Conservation (phyloP, 495 filamentous ascomycete genomes). For the Podospora pseudoanserina region DNA sequence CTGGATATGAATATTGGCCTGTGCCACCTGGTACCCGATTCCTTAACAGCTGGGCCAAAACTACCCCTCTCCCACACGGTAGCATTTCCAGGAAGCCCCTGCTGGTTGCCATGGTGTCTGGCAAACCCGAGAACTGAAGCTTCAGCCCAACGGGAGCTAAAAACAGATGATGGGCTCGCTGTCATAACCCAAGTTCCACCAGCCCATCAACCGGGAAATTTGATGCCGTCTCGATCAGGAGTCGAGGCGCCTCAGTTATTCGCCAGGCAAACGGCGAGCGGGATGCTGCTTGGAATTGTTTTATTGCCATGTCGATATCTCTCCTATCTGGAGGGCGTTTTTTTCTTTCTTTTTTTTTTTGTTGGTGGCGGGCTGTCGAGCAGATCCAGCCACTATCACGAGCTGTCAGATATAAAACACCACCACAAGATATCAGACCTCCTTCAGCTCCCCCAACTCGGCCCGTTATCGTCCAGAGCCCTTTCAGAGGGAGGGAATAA, state of each 20-base stretch:
- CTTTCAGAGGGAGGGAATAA: not conserved
- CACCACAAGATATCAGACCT: not conserved
- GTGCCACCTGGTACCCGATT: not conserved
- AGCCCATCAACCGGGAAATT: slow-evolving; percentile 29
- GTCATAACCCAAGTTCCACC: slow-evolving; percentile 24
- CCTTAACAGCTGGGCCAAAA: slow-evolving; percentile 4
- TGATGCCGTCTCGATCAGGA: slow-evolving; percentile 19
- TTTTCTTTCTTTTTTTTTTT: not conserved
- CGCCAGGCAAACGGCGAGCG: not conserved
- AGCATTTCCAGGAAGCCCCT: slow-evolving; percentile 3
- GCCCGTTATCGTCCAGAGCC: slow-evolving; percentile 1
- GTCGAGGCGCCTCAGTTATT: slow-evolving; percentile 22
- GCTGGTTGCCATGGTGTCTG: slow-evolving; percentile 19
- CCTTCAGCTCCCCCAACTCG: slow-evolving; percentile 2
- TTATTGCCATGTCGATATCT: not conserved
- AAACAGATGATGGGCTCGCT: slow-evolving; percentile 23
- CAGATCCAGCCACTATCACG: not conserved
- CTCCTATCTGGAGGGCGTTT: not conserved
- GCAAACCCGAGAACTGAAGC: slow-evolving; percentile 21
- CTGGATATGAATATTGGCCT: not conserved
- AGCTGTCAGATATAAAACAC: not conserved
- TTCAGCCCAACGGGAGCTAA: slow-evolving; percentile 36
- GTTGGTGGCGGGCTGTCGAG: not conserved
- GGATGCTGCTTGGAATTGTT: not conserved
- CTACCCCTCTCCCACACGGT: not conserved